These are phyloP conservation scores for Angomonas deanei DNA, from an alignment of 208 protist genomes.

Conservation along the genomic window DNA sequence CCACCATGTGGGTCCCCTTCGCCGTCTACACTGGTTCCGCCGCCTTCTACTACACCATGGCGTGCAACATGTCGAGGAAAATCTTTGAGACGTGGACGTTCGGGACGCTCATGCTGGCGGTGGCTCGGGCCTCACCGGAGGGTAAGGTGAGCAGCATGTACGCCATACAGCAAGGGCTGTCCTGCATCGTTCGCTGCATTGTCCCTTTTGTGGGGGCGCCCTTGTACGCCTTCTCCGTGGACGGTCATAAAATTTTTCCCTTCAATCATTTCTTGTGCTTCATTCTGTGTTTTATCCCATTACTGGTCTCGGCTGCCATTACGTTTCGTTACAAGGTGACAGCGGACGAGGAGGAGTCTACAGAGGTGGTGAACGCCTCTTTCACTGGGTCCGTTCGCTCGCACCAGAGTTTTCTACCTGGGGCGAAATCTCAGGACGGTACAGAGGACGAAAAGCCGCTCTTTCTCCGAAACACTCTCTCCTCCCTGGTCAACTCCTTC, in stretches of 20 bases:
- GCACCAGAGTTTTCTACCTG: neutral
- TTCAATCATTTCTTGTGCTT: conserved; percentile 65
- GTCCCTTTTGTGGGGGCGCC: conserved; percentile 39
- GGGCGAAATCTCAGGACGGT: conserved; percentile 7
- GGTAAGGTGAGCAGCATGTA: conserved; percentile 39
- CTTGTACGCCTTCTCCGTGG: conserved; percentile 55
- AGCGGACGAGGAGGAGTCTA: neutral
- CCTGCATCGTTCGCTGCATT: conserved; percentile 38
- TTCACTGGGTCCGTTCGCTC: conserved; percentile 11
- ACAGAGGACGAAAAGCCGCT: conserved; percentile 12
- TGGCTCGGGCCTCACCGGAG: conserved; percentile 29
- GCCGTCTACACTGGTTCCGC: conserved; percentile 4
- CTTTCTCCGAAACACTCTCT: conserved; percentile 37
- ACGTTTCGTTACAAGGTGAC: conserved; percentile 12
- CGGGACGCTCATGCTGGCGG: conserved; percentile 13
- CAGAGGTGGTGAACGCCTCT: neutral
- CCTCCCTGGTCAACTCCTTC: conserved; percentile 35
- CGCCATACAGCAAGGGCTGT: conserved; percentile 43
- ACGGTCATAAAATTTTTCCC: conserved; percentile 19
- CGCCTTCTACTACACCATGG: neutral
- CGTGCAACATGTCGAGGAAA: conserved; percentile 5
- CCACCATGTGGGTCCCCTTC: conserved; percentile 17
- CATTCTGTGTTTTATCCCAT: conserved; percentile 17
- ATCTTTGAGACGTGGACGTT: conserved; percentile 7
- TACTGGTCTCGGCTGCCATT: conserved; percentile 9